phyloP scores from a whole-genome alignment of 2,329 filamentous ascomycete genomes.

The Beauveria australis region DNA sequence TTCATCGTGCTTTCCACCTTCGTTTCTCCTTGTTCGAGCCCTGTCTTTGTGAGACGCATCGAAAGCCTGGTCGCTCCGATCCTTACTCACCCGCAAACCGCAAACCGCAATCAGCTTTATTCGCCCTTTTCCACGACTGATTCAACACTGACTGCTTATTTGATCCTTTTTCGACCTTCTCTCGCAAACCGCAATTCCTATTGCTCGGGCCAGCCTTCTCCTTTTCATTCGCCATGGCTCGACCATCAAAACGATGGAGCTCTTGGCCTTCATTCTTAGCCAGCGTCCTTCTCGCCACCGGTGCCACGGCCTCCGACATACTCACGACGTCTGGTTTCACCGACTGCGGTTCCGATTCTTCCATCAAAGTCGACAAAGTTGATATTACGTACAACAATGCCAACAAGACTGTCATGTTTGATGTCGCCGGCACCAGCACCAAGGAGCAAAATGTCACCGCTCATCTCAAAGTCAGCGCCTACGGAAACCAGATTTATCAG shows the following conservation, averaged over 20 bases:
- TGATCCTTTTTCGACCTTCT: neutral
- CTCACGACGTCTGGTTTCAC: constrained; percentile 75
- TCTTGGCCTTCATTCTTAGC: constrained; percentile 27
- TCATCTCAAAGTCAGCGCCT: constrained; percentile 67
- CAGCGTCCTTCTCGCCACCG: constrained; percentile 27
- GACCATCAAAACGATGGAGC: constrained; percentile 21
- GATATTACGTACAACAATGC: constrained; percentile 72
- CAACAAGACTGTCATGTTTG: constrained; percentile 66
- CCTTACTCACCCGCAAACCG: neutral
- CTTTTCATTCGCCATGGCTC: constrained; percentile 23
- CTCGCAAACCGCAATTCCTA: too few species aligned
- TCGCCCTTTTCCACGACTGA: constrained; percentile 5
- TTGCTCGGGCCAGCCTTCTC: too few species aligned
- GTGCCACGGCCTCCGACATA: constrained; percentile 58
- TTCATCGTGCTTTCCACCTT: constrained; percentile 14
- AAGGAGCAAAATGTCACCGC: constrained; percentile 75
- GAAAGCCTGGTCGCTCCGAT: constrained; percentile 11
- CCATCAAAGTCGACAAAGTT: constrained; percentile 62
- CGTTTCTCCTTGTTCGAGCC: neutral
- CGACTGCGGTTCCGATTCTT: constrained; percentile 50
- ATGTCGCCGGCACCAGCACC: constrained; percentile 68
- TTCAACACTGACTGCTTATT: neutral
- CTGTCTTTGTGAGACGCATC: neutral
- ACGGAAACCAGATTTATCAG: constrained; percentile 72
- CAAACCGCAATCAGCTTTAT: neutral